Percentiles rank a stretch among this genome's conserved stretches.
Conservation (phyloP, 2,329 filamentous ascomycete species). For the Ophiobolus disseminans region DNA sequence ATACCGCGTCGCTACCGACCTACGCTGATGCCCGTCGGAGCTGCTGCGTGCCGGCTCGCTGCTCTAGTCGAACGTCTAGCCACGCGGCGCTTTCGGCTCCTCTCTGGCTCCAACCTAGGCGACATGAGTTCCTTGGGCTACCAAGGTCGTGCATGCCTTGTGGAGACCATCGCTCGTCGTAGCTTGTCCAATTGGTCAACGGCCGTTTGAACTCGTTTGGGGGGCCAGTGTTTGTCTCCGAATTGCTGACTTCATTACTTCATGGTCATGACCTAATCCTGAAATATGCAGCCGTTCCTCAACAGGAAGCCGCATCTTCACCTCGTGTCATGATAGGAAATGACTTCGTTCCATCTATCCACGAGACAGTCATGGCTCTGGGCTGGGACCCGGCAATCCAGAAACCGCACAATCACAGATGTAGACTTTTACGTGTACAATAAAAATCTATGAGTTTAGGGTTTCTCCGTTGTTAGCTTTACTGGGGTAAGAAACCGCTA, state of each 20-base stretch:
- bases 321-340: slow-evolving; percentile 6
- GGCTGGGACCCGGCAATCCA: neutral
- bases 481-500: slow-evolving; percentile 28
- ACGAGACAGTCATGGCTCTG: too few species aligned
- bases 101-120: slow-evolving; percentile 14
- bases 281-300: slow-evolving; percentile 4
- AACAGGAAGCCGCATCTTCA: slow-evolving; percentile 1
- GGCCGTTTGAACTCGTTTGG: slow-evolving; percentile 13
- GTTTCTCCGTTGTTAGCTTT: neutral
- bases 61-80: slow-evolving; percentile 9
- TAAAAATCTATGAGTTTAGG: neutral
- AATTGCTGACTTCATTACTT: too few species aligned
- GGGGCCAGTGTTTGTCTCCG: slow-evolving; percentile 10
- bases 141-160: slow-evolving; percentile 23
- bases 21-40: slow-evolving; percentile 2
- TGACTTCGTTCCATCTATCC: too few species aligned
- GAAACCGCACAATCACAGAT: neutral
- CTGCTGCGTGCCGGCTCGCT: slow-evolving; percentile 19
- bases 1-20: slow-evolving; percentile 10
- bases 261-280: slow-evolving; percentile 19
- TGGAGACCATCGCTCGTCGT: slow-evolving; percentile 9
- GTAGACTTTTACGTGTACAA: neutral
- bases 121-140: slow-evolving; percentile 12
- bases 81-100: slow-evolving; percentile 37
- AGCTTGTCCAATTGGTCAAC: slow-evolving; percentile 18